phyloP scores from a whole-genome alignment of 2,329 filamentous ascomycete species.

The Sporothrix brasiliensis region DNA sequence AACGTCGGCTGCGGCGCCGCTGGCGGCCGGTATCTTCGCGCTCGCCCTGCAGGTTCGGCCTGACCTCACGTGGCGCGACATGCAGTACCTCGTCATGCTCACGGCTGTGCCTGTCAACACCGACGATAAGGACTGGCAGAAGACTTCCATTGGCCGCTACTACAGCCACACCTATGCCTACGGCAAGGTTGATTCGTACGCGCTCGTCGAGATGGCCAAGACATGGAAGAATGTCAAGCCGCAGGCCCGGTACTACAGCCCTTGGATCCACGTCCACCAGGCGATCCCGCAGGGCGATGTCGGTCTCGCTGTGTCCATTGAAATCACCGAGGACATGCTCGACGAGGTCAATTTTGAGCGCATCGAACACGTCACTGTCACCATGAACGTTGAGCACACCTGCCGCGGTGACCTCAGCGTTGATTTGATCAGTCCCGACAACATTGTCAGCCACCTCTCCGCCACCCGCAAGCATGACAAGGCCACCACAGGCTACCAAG shows the following conservation, averaged over 20 bases:
- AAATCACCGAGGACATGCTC: slow-evolving; percentile 80
- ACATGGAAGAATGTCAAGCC: slow-evolving; percentile 88
- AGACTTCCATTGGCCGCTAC: slow-evolving; percentile 76
- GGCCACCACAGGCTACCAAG: slow-evolving; percentile 70
- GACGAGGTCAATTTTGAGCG: slow-evolving; percentile 79
- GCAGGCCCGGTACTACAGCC: slow-evolving; percentile 91
- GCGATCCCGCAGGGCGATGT: slow-evolving; percentile 80
- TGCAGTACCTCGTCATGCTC: slow-evolving; percentile 87
- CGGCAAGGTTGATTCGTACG: slow-evolving; percentile 88
- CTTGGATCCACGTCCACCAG: slow-evolving; percentile 89
- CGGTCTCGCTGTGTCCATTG: slow-evolving; percentile 77
- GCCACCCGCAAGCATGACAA: slow-evolving; percentile 72
- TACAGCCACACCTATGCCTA: slow-evolving; percentile 96
- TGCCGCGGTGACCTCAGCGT: slow-evolving; percentile 90
- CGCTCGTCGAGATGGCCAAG: slow-evolving; percentile 82
- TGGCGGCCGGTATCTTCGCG: slow-evolving; percentile 90
- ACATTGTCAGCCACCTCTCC: slow-evolving; percentile 81
- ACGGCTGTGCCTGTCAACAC: slow-evolving; percentile 80
- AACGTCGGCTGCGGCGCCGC: slow-evolving; percentile 90
- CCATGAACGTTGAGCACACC: slow-evolving; percentile 91
- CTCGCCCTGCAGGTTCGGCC: slow-evolving; percentile 82
- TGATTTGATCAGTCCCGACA: slow-evolving; percentile 81
- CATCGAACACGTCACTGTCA: slow-evolving; percentile 92
- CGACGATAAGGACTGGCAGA: slow-evolving; percentile 75
- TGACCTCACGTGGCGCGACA: slow-evolving; percentile 87